A percentile compares a stretch with the other conserved stretches of the same genome.
Evolutionary conservation across 2,329 filamentous ascomycete genomes (phyloP).

Genomic region (Fusarium foetens): DNA sequence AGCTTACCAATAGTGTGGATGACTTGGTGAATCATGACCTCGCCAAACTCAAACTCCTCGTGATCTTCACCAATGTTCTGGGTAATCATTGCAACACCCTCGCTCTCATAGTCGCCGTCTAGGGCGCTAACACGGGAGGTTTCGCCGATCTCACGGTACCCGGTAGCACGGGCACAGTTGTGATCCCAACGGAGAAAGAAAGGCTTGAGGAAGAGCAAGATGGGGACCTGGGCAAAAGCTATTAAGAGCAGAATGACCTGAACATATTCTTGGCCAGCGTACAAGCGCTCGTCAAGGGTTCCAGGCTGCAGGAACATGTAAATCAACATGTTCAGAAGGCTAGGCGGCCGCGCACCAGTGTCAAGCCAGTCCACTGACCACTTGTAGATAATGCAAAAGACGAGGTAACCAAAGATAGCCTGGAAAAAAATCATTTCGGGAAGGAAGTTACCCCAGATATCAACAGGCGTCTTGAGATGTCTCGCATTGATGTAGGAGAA

Average conservation of each 20-base stretch:
- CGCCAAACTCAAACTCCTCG: slow-evolving; percentile 96
- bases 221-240: slow-evolving; percentile 86
- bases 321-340: slow-evolving; percentile 97
- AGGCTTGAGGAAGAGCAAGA: slow-evolving; percentile 94
- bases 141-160: slow-evolving; percentile 94
- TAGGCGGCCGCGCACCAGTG: slow-evolving; percentile 75
- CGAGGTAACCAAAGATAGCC: slow-evolving; percentile 96
- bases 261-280: slow-evolving; percentile 77
- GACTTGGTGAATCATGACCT: slow-evolving; percentile 98
- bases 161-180: slow-evolving; percentile 85
- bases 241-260: slow-evolving; percentile 79
- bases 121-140: slow-evolving; percentile 86
- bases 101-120: slow-evolving; percentile 83
- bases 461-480: slow-evolving; percentile 93
- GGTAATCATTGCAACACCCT: slow-evolving; percentile 87
- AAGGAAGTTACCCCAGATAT: slow-evolving; percentile 97
- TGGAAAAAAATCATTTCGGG: slow-evolving; percentile 99
- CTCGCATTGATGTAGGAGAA: slow-evolving; percentile 92
- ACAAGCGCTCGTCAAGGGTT: slow-evolving; percentile 69
- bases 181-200: slow-evolving; percentile 95
- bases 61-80: slow-evolving; percentile 87
- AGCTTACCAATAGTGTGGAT: slow-evolving; percentile 95
- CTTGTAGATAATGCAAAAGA: slow-evolving; percentile 95
- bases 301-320: slow-evolving; percentile 98
- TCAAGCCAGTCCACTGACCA: slow-evolving; percentile 88